Base-by-base conservation (phyloP, 1,284 basidiomycete species). In the Malassezia brasiliensis region DNA sequence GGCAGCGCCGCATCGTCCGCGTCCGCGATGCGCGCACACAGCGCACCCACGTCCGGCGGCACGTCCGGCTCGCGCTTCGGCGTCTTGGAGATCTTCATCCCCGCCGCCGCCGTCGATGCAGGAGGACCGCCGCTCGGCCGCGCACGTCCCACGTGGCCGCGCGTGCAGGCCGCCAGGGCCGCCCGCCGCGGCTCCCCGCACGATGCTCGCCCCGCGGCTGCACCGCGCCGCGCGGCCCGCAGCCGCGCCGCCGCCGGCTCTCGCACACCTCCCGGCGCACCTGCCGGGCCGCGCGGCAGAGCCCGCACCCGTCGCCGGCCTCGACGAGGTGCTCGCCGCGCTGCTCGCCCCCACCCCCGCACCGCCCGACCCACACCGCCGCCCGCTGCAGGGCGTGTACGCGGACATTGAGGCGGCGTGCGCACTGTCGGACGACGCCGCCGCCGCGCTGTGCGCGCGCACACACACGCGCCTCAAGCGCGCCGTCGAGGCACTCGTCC, bases 51-150 rank as follows among this genome's bases (percentile, higher is more conserved):
- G 56, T 70, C 65, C n/a, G 63, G 62, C 2, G 62, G 57, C 56
- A 68, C 54, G 20, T 53, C 48, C 14, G 69, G 67, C 36, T 71
- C 63, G 50, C 69, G 60, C 61, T 71, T 72, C 15, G 70, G 70
- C 53, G 60, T 59, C 60, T 67, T 72, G 53, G 69, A 72, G 62
- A 74, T 74, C 65, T 71, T 72, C 72, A 74, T 74, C n/a, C 31
- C 42, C 36, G 7, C 14, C 3, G 20, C 14, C 20, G 40, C 40
- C 8, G 11, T 34, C 14, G 19, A 20, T 4, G 36, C 35, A 28
- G 25, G 25, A 28, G 38, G n/a, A 20, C 31, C 32, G 44, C 17
- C 25, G 25, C 25, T 7, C 25, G 25, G 25, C 25, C 25, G 25
- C 25, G 7, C 25, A 28, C 25, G 25, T 19, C 19, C 28, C 46